Conservation (phyloP, 2,329 filamentous ascomycete genomes). For the Alternaria sp. region DNA sequence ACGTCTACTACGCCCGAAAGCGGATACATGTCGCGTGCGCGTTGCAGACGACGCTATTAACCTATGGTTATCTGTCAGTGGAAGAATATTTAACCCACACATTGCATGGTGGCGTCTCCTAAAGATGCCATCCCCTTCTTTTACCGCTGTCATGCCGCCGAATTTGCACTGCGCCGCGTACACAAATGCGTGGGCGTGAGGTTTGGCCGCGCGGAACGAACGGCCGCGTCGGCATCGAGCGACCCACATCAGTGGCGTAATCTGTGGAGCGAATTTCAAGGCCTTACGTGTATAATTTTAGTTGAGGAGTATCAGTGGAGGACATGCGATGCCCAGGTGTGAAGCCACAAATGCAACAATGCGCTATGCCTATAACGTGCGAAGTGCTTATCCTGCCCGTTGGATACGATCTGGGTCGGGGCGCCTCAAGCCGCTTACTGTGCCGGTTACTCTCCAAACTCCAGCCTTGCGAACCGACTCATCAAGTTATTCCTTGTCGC, state of each 20-base stretch:
- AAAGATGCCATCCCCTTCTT: not conserved
- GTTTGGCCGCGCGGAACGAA: slow-evolving; percentile 4
- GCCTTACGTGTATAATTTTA: slow-evolving; percentile 15
- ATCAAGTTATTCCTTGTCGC: slow-evolving; percentile 39
- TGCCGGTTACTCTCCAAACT: slow-evolving; percentile 8
- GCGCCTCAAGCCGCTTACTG: not conserved
- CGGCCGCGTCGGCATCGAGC: slow-evolving; percentile 14
- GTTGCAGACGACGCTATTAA: not conserved
- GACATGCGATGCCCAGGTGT: not conserved
- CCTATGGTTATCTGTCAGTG: not conserved
- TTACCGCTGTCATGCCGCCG: not conserved
- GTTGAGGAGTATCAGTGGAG: slow-evolving; percentile 1
- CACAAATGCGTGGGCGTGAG: not conserved
- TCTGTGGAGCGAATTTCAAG: slow-evolving; percentile 4
- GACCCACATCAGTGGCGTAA: slow-evolving; percentile 20
- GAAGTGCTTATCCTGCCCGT: slow-evolving; percentile 4
- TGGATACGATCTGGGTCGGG: not conserved
- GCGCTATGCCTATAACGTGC: slow-evolving; percentile 2
- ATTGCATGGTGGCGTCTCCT: not conserved
- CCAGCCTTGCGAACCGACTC: slow-evolving; percentile 55
- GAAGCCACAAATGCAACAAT: slow-evolving; percentile 11
- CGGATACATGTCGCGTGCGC: slow-evolving; percentile 29
- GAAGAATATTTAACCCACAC: not conserved
- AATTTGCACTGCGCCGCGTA: not conserved
- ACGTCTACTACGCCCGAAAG: slow-evolving; percentile 20